Evolutionary conservation across 108 stramenopile species (phyloP).

Genomic region (Nannochloropsis salina): DNA sequence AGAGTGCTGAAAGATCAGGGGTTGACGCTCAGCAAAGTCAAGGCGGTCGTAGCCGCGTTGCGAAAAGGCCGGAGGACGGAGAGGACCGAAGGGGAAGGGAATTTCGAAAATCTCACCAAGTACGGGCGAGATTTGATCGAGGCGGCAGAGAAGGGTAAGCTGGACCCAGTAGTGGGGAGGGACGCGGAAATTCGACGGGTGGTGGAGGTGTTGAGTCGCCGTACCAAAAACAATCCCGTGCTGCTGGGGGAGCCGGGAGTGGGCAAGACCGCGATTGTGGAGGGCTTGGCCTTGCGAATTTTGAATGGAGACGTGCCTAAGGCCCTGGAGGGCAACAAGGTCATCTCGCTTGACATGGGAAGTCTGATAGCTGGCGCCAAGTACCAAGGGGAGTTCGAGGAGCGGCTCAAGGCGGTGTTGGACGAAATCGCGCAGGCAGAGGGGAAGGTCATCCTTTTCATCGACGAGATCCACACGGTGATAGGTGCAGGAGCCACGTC

Average conservation of each 20-base stretch:
- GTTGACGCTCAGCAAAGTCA: neutral
- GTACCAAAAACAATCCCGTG: conserved; percentile 74
- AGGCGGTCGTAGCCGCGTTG: neutral
- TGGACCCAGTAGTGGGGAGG: conserved; percentile 47
- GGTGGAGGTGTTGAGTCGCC: conserved; percentile 65
- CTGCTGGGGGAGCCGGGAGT: conserved; percentile 64
- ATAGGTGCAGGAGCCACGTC: conserved; percentile 73
- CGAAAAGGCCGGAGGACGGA: conserved; percentile 30
- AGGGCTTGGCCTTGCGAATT: conserved; percentile 73
- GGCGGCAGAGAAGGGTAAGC: conserved; percentile 33
- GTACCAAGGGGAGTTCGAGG: conserved; percentile 79
- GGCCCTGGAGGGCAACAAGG: conserved; percentile 62
- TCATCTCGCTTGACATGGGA: conserved; percentile 70
- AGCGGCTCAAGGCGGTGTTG: conserved; percentile 69
- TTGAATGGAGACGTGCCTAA: conserved; percentile 62
- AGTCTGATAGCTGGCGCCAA: conserved; percentile 75
- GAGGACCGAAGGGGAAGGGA: neutral
- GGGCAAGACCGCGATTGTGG: conserved; percentile 74
- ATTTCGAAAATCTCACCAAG: conserved; percentile 27
- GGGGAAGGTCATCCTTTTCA: conserved; percentile 66
- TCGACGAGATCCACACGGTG: conserved; percentile 67
- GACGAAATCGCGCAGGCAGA: conserved; percentile 56
- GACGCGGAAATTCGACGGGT: conserved; percentile 59
- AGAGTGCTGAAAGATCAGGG: neutral
- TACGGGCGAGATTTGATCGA: conserved; percentile 38